phyloP scores from a whole-genome alignment of 805 yeast genomes.

The Saccharomycopsis fodiens region DNA sequence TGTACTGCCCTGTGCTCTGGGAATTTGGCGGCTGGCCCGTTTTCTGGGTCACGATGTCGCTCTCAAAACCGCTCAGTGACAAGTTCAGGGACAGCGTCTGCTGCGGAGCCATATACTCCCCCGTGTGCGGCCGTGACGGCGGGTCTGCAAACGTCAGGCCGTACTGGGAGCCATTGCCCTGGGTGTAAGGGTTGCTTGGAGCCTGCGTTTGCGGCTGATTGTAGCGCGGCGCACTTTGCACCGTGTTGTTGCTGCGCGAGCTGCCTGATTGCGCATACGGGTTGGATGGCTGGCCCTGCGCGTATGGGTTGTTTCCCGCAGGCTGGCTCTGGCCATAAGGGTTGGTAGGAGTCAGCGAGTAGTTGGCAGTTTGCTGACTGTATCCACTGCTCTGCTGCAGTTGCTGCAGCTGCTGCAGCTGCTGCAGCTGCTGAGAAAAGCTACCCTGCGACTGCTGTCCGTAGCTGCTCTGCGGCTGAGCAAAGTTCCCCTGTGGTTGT shows the following conservation, averaged over 20 bases:
- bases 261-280: slow-evolving; percentile 1
- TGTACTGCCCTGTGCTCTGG: not conserved
- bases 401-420: not conserved
- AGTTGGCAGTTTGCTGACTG: not conserved
- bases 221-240: not conserved
- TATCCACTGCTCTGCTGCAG: not conserved
- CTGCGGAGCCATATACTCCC: slow-evolving; percentile 5
- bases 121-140: not conserved
- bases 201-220: not conserved
- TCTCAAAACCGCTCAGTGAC: slow-evolving; percentile 14
- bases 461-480: not conserved
- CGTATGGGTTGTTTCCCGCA: not conserved
- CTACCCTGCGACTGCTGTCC: not conserved
- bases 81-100: slow-evolving; percentile 6
- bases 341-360: not conserved
- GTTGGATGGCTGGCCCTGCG: not conserved
- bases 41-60: slow-evolving; percentile 13
- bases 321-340: not conserved
- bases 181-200: not conserved
- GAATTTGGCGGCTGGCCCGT: slow-evolving; percentile 12
- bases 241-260: not conserved
- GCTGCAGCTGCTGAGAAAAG: no score
- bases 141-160: not conserved
- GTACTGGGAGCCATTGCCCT: not conserved
- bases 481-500: not conserved